Evolutionary conservation across 768 basidiomycete genomes (phyloP).

Genomic region (Gloeopeniophorella convolvens): DNA sequence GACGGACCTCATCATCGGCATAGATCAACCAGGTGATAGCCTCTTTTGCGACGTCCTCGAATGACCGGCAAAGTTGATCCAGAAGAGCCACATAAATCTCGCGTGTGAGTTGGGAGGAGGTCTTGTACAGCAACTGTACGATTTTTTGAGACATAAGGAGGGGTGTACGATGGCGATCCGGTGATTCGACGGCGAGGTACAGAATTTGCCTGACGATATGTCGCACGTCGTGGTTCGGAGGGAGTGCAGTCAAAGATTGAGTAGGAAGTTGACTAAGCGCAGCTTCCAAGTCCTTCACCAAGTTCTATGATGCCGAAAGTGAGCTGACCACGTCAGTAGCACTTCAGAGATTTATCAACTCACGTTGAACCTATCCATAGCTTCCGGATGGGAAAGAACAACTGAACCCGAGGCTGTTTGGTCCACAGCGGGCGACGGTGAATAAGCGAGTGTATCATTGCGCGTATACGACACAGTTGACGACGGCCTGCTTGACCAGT

Average conservation of each 20-base stretch:
- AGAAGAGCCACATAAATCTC: constrained; percentile 90
- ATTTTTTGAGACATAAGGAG: constrained; percentile 94
- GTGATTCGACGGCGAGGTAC: constrained; percentile 69
- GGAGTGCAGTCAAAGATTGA: constrained; percentile 61
- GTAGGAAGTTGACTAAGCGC: constrained; percentile 69
- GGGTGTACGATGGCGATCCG: constrained; percentile 79
- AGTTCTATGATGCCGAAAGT: constrained; percentile 24
- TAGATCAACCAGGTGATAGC: constrained; percentile 95
- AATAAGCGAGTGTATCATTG: constrained; percentile 40
- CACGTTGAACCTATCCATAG: constrained; percentile 83
- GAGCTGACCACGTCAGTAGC: constrained; percentile 18
- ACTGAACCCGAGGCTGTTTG: constrained; percentile 34
- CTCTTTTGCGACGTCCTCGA: constrained; percentile 92
- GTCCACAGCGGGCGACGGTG: constrained; percentile 61
- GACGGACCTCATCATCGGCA: constrained; percentile 87
- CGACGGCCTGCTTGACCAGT: constrained; percentile 54
- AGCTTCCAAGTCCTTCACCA: constrained; percentile 69
- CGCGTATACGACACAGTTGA: constrained; percentile 66
- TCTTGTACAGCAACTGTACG: constrained; percentile 92
- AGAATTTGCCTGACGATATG: constrained; percentile 80
- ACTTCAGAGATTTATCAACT: too few relatives aligned
- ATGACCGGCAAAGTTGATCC: constrained; percentile 81
- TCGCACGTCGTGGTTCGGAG: constrained; percentile 81
- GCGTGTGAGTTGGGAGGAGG: constrained; percentile 73
- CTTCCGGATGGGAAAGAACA: constrained; percentile 66